Evolutionary conservation across 2,329 filamentous ascomycete genomes (phyloP).

Genomic region (Tolypocladium nubicola): DNA sequence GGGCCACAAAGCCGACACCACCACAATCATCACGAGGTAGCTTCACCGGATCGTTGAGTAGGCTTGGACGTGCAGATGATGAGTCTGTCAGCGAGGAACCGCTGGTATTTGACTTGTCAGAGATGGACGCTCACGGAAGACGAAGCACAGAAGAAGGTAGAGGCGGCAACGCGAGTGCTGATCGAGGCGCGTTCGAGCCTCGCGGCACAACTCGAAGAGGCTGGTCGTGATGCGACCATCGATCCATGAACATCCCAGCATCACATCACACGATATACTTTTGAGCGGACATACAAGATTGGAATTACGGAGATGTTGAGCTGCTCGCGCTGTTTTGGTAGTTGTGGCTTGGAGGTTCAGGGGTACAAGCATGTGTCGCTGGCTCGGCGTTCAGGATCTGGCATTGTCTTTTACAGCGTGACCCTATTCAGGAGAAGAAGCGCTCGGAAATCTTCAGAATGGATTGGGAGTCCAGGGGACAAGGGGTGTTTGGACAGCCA

Average conservation of each 20-base stretch:
- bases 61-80: conserved; percentile 30
- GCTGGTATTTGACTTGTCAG: conserved; percentile 62
- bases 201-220: conserved; percentile 24
- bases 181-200: conserved; percentile 28
- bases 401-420: not conserved
- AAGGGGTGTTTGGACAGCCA: not conserved
- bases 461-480: not conserved
- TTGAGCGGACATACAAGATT: not conserved
- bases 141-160: conserved; percentile 47
- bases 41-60: conserved; percentile 28
- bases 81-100: conserved; percentile 55
- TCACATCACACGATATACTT: not conserved
- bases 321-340: not conserved
- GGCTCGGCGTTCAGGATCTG: not conserved
- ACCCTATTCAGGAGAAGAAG: not conserved
- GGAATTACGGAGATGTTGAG: not conserved
- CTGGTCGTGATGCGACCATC: conserved; percentile 16
- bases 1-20: conserved; percentile 26
- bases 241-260: not conserved
- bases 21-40: conserved; percentile 35
- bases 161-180: conserved; percentile 26
- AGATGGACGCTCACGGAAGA: conserved; percentile 50
- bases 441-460: not conserved
- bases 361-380: not conserved
- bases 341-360: not conserved